Conservation (phyloP, 2,329 filamentous ascomycete genomes). For the Coleophoma eucalyptorum region DNA sequence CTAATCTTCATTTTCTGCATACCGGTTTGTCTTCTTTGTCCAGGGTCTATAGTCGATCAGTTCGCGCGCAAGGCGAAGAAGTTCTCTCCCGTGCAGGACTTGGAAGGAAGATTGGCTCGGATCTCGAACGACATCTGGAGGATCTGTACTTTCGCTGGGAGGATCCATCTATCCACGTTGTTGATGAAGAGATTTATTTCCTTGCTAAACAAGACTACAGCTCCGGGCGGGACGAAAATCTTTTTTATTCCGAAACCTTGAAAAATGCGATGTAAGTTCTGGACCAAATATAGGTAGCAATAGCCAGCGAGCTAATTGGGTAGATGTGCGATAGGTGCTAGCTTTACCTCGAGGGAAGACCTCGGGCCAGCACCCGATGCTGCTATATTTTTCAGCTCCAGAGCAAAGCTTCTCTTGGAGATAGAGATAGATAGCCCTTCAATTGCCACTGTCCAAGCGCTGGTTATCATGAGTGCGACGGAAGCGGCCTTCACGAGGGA, state of each 20-base stretch:
- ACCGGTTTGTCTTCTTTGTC: constrained; percentile 4
- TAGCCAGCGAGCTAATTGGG: neutral
- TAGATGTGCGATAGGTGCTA: constrained; percentile 28
- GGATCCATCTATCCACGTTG: constrained; percentile 7
- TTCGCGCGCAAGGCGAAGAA: constrained; percentile 4
- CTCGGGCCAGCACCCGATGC: constrained; percentile 30
- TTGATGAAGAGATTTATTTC: constrained; percentile 7
- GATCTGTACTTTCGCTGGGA: constrained; percentile 8
- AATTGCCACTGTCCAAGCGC: constrained; percentile 42
- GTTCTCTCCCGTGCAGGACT: constrained; percentile 4
- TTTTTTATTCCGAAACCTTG: constrained; percentile 7
- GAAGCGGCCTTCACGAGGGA: constrained; percentile 39
- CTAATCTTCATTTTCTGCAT: constrained; percentile 8
- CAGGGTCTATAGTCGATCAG: constrained; percentile 1
- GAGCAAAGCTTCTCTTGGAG: constrained; percentile 40
- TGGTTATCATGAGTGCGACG: constrained; percentile 39
- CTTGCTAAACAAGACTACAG: constrained; percentile 1
- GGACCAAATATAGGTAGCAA: neutral
- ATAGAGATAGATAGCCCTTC: constrained; percentile 42
- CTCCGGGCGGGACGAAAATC: constrained; percentile 1
- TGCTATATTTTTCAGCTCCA: constrained; percentile 36
- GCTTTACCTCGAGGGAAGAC: constrained; percentile 30
- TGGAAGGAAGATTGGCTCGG: neutral
- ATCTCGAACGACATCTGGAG: constrained; percentile 5
- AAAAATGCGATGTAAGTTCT: constrained; percentile 6